phyloP scores from a whole-genome alignment of 106 monocot genomes.

The Dendrobium huoshanense region DNA sequence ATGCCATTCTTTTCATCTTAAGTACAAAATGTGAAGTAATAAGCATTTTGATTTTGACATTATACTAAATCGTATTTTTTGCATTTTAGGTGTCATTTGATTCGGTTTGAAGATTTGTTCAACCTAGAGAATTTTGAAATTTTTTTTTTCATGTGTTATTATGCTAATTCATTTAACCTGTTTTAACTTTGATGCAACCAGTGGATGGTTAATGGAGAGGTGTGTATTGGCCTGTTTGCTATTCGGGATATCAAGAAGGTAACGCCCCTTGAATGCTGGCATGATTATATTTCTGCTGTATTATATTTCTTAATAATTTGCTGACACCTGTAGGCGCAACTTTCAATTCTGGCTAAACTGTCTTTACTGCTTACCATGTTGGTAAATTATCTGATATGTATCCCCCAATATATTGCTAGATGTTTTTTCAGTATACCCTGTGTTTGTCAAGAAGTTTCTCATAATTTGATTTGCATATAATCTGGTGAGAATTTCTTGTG shows the following conservation, averaged over 20 bases:
- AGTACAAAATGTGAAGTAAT: no score
- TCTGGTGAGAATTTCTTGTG: not conserved
- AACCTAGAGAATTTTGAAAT: not conserved
- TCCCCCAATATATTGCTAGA: not conserved
- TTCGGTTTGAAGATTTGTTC: not conserved
- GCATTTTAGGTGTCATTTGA: not conserved
- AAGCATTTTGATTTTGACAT: no score
- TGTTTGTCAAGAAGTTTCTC: no score
- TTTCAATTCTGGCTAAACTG: not conserved
- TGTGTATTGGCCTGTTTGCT: slow-evolving; percentile 72
- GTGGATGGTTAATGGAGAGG: slow-evolving; percentile 60
- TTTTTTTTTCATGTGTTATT: slow-evolving; percentile 1
- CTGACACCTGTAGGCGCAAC: not conserved
- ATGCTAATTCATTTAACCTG: slow-evolving; percentile 7
- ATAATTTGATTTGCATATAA: not conserved
- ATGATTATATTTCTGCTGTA: not conserved
- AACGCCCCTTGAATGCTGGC: slow-evolving; percentile 6
- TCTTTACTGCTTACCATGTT: not conserved
- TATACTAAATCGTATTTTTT: not conserved
- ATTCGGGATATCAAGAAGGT: slow-evolving; percentile 87
- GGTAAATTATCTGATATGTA: not conserved
- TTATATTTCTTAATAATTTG: not conserved
- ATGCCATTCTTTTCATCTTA: no score
- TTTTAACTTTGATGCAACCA: slow-evolving; percentile 28
- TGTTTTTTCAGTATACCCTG: not conserved